Evolutionary conservation across 2,329 filamentous ascomycete species (phyloP), one percentile per base, ranked within the genome.

Genomic region (Alternaria angustiovoidea): DNA sequence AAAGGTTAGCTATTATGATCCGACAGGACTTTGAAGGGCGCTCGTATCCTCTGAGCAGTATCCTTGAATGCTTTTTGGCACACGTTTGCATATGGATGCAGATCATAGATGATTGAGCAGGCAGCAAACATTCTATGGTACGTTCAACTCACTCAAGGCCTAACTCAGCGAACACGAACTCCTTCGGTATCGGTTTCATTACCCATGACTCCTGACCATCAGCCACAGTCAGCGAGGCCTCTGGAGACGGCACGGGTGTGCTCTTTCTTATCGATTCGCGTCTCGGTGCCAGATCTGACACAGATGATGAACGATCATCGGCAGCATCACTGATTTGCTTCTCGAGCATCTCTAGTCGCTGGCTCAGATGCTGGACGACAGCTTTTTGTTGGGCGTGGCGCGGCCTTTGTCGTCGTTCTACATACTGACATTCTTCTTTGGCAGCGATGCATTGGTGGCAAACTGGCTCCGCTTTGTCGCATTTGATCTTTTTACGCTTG

Each of bases 401-500:
- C 42, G 68, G 67, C 26, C 72, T 59, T 62, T 73, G 65, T 18
- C 67, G 59, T n/a, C 73, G 63, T 43, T 70, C 71, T 14, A 74
- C 64, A 59, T 75, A 75, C 34, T 70, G 61, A 49, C 73, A 75
- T 30, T 73, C 70, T 24, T 56, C 51, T 9, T 63, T 65, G 12
- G 70, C 68, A 18, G 63, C 64, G 24, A 67, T 60, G 55, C 73
- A 74, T 51, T 74, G 73, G 48, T 70, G 67, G 51, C 72, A 75
- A 11, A 55, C 56, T 9, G 67, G 67, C 12, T 71, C 62, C 18
- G 20, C 62, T 61, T 65, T 73, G 34, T 75, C 68, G 39, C 72
- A 75, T 62, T 74, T 75, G 34, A 73, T 68, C 69, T 75, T 69
- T 42, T 69, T 71, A 28, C 56, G 59, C 56, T 66, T 70, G 51